A percentile compares a stretch with the other conserved stretches of the same genome.
These are phyloP conservation scores for Barnettozyma siamensis DNA, from an alignment of 805 yeast genomes.

Conservation along the genomic window DNA sequence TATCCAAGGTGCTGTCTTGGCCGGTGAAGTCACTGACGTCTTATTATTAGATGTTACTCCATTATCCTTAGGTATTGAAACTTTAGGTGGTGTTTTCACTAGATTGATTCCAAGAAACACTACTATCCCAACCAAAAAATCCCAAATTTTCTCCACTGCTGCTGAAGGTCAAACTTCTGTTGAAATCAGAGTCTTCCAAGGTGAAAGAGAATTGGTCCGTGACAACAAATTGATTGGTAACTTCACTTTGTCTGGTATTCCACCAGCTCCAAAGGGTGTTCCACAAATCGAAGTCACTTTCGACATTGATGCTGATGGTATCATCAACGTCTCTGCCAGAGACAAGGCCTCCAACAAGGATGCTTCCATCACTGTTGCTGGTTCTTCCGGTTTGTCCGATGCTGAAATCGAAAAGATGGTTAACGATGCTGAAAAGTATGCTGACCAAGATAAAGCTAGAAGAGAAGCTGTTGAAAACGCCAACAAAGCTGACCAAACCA, in stretches of 20 bases:
- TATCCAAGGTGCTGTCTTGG: constrained; percentile 79
- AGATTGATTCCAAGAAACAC: constrained; percentile 99
- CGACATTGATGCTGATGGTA: constrained; percentile 79
- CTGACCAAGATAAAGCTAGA: constrained; percentile 50
- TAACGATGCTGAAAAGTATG: constrained; percentile 54
- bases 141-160: constrained; percentile 88
- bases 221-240: constrained; percentile 77
- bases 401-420: constrained; percentile 57
- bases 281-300: constrained; percentile 76
- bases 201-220: constrained; percentile 73
- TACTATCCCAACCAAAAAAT: constrained; percentile 98
- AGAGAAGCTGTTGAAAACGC: constrained; percentile 66
- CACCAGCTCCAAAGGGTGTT: constrained; percentile 72
- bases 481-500: constrained; percentile 76
- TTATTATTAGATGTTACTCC: constrained; percentile 86
- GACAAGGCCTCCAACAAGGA: constrained; percentile 80
- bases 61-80: constrained; percentile 98
- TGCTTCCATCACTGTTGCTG: constrained; percentile 62
- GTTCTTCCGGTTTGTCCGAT: constrained; percentile 56
- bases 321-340: constrained; percentile 75
- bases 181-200: constrained; percentile 72
- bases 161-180: constrained; percentile 84
- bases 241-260: constrained; percentile 67
- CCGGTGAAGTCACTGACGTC: constrained; percentile 80
- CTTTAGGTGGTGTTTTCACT: constrained; percentile 99